phyloP scores from a whole-genome alignment of 352 stramenopile genomes.

The Pythium brassicae region DNA sequence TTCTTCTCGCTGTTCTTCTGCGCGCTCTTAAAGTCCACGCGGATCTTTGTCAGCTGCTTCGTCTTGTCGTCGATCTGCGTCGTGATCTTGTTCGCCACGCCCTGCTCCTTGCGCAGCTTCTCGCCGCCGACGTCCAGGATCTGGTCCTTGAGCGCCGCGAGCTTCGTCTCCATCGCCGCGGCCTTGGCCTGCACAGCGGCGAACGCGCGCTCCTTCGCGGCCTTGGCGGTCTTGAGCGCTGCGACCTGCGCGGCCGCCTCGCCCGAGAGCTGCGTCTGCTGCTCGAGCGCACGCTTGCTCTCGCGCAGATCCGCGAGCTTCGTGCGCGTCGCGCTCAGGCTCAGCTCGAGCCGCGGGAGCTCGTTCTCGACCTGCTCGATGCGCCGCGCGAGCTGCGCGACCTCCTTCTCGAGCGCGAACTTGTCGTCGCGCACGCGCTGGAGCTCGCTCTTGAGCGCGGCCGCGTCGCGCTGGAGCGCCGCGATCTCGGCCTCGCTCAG shows the following conservation, averaged over 20 bases:
- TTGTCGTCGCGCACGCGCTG: slow-evolving; percentile 62
- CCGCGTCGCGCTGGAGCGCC: slow-evolving; percentile 54
- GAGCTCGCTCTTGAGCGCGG: slow-evolving; percentile 41
- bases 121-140: slow-evolving; percentile 94
- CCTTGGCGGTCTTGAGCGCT: slow-evolving; percentile 79
- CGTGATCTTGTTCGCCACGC: slow-evolving; percentile 75
- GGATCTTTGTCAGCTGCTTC: slow-evolving; percentile 86
- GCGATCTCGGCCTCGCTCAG: slow-evolving; percentile 62
- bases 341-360: slow-evolving; percentile 89
- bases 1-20: slow-evolving; percentile 82
- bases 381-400: slow-evolving; percentile 72
- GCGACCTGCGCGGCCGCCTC: slow-evolving; percentile 86
- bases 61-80: slow-evolving; percentile 87
- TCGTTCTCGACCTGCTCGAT: slow-evolving; percentile 90
- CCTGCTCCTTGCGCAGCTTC: slow-evolving; percentile 93
- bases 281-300: slow-evolving; percentile 66
- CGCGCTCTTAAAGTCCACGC: slow-evolving; percentile 78
- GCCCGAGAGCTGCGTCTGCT: slow-evolving; percentile 83
- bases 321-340: slow-evolving; percentile 61
- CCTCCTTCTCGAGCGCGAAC: slow-evolving; percentile 77
- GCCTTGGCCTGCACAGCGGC: slow-evolving; percentile 59
- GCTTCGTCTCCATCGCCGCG: slow-evolving; percentile 64
- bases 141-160: slow-evolving; percentile 91
- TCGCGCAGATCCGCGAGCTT: slow-evolving; percentile 58
- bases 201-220: slow-evolving; percentile 88